These are phyloP conservation scores for Hortiboletus campestris DNA, from an alignment of 768 basidiomycete genomes.

Conservation along the genomic window DNA sequence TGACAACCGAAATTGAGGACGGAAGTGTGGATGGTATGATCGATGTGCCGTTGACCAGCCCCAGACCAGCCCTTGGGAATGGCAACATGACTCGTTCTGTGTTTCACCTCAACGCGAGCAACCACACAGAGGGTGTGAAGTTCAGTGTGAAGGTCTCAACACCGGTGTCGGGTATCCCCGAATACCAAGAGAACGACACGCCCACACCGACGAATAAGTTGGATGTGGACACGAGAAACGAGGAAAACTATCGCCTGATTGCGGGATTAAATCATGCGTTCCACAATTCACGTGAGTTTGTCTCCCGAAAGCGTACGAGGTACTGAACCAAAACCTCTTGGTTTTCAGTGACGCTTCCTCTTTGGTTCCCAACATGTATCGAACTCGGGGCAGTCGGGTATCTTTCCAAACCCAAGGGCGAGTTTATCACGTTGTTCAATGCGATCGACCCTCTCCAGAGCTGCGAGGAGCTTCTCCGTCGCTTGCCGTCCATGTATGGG, in stretches of 20 bases:
- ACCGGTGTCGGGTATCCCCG: background rate
- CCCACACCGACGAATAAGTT: constrained; percentile 35
- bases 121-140: constrained; percentile 20
- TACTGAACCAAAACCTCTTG: background rate
- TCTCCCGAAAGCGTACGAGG: background rate
- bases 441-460: constrained; percentile 54
- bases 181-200: background rate
- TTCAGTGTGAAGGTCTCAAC: constrained; percentile 26
- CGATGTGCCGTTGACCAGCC: constrained; percentile 19
- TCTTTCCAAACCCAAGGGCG: constrained; percentile 61
- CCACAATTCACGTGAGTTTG: constrained; percentile 59
- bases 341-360: constrained; percentile 54
- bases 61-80: background rate
- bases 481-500: constrained; percentile 58
- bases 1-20: constrained; percentile 17
- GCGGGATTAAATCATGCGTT: constrained; percentile 55
- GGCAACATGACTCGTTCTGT: background rate
- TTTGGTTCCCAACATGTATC: constrained; percentile 68
- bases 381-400: constrained; percentile 75
- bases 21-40: constrained; percentile 12
- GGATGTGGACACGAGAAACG: constrained; percentile 48
- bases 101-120: background rate
- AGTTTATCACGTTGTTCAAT: constrained; percentile 73
- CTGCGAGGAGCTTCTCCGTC: constrained; percentile 39
- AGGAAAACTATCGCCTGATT: constrained; percentile 66